Percentiles rank a stretch among this genome's conserved stretches.
These are phyloP conservation scores for Hypsizygus marmoreus DNA, from an alignment of 768 basidiomycete genomes.

Conservation along the genomic window DNA sequence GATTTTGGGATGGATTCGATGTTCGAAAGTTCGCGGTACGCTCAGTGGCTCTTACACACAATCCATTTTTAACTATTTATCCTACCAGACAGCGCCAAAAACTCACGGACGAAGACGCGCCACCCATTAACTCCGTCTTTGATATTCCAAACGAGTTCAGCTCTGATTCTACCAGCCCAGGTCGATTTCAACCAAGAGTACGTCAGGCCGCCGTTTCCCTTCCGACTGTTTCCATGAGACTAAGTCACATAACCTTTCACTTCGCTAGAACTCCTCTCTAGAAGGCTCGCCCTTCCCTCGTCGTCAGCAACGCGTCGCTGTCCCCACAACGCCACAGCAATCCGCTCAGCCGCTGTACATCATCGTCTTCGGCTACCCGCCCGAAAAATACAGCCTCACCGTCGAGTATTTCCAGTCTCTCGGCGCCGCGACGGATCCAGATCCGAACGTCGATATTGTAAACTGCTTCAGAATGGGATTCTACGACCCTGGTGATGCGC, in stretches of 20 bases:
- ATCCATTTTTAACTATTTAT: constrained; percentile 5
- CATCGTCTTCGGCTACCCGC: constrained; percentile 87
- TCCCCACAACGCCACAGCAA: constrained; percentile 23
- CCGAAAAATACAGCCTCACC: constrained; percentile 71
- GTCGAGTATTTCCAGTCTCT: constrained; percentile 76
- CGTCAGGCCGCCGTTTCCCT: constrained; percentile 17
- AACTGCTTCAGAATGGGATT: constrained; percentile 88
- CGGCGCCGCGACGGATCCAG: constrained; percentile 69
- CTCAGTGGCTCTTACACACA: background rate
- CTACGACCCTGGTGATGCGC: constrained; percentile 66
- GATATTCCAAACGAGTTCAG: constrained; percentile 68
- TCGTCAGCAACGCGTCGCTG: constrained; percentile 30
- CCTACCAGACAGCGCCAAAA: constrained; percentile 55
- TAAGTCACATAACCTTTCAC: background rate
- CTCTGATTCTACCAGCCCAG: constrained; percentile 37
- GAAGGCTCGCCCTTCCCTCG: constrained; percentile 43
- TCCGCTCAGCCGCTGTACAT: constrained; percentile 56
- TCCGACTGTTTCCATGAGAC: constrained; percentile 6
- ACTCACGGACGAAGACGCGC: constrained; percentile 77
- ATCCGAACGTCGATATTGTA: constrained; percentile 64
- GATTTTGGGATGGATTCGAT: constrained; percentile 86
- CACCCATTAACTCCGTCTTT: constrained; percentile 72
- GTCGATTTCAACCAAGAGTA: constrained; percentile 50
- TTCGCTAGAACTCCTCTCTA: constrained; percentile 37
- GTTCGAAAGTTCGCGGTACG: constrained; percentile 73